Conservation (phyloP, 2,329 filamentous ascomycete genomes). For the Metarhizium anisopliae region DNA sequence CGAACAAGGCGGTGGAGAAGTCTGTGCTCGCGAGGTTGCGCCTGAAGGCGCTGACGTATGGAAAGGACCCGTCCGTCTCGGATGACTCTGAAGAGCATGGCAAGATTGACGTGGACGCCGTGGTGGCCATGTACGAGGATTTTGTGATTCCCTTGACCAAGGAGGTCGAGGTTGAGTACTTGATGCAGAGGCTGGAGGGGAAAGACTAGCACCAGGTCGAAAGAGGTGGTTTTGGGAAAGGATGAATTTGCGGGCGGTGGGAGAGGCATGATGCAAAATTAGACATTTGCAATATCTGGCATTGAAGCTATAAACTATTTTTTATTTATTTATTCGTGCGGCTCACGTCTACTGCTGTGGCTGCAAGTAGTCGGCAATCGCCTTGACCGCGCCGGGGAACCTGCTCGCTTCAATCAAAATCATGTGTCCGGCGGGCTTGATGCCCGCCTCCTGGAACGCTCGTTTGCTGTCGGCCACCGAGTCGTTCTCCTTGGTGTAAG, state of each 20-base stretch:
- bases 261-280: neutral
- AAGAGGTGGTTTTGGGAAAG: too few species aligned
- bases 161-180: slow-evolving; percentile 92
- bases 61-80: slow-evolving; percentile 69
- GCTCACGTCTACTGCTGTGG: slow-evolving; percentile 21
- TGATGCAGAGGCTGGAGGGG: slow-evolving; percentile 77
- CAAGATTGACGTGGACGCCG: slow-evolving; percentile 90
- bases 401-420: slow-evolving; percentile 76
- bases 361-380: slow-evolving; percentile 64
- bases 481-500: slow-evolving; percentile 75
- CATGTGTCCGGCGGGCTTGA: slow-evolving; percentile 75
- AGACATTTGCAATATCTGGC: neutral
- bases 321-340: neutral
- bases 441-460: slow-evolving; percentile 87
- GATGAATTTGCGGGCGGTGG: neutral
- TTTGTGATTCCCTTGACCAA: slow-evolving; percentile 97
- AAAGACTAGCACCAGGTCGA: neutral
- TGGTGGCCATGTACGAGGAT: slow-evolving; percentile 83
- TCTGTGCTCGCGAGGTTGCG: slow-evolving; percentile 81
- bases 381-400: slow-evolving; percentile 68
- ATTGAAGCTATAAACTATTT: neutral
- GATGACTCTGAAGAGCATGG: slow-evolving; percentile 43
- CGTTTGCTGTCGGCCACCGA: slow-evolving; percentile 82
- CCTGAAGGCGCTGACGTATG: slow-evolving; percentile 88
- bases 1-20: slow-evolving; percentile 78